Evolutionary conservation across 371 early-diverging fungal species (phyloP).

Genomic region (Mortierella sp.): DNA sequence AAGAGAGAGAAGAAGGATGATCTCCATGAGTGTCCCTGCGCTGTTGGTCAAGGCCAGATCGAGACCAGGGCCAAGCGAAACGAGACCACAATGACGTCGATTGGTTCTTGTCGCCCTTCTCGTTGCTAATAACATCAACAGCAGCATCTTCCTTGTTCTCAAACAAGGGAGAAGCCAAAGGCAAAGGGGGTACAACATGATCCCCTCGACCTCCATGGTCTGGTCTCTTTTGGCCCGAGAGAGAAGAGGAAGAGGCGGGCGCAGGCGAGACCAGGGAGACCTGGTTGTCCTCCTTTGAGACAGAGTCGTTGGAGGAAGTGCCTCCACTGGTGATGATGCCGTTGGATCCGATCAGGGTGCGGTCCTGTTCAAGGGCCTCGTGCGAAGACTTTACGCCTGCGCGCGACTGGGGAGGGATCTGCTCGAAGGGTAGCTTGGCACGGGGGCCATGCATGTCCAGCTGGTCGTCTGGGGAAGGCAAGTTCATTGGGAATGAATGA

Average conservation of each 20-base stretch:
- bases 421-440: constrained; percentile 54
- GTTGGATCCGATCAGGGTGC: constrained; percentile 40
- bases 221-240: constrained; percentile 41
- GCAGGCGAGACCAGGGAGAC: constrained; percentile 45
- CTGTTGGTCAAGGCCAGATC: constrained; percentile 9
- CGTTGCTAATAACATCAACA: background rate
- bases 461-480: constrained; percentile 58
- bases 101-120: background rate
- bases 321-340: constrained; percentile 47
- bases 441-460: constrained; percentile 56
- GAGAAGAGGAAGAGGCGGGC: background rate
- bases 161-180: background rate
- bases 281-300: background rate
- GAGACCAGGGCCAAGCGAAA: constrained; percentile 18
- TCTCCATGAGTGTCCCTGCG: background rate
- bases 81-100: constrained; percentile 38
- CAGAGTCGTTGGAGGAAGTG: constrained; percentile 8
- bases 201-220: constrained; percentile 18
- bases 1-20: background rate
- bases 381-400: constrained; percentile 54
- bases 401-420: constrained; percentile 48
- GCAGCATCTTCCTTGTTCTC: background rate
- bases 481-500: constrained; percentile 37
- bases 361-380: constrained; percentile 38
- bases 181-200: background rate